Evolutionary conservation across 169 alveolate species (phyloP), one percentile per base, ranked within the genome.

Genomic region (Plasmodium gallinaceum): DNA sequence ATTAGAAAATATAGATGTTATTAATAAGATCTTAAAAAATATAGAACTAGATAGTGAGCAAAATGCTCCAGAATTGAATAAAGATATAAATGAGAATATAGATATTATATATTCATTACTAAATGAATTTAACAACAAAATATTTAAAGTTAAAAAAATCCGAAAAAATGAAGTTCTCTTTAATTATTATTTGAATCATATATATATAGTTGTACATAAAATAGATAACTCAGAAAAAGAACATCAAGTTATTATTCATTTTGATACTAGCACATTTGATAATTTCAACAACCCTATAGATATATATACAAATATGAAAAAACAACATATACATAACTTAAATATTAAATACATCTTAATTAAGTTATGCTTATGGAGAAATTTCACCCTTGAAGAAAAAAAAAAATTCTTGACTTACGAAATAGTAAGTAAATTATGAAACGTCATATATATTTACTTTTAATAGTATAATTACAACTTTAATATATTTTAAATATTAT

Each of bases 231-330:
- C 58, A 12, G 16, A 76, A 20, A 4, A 16, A 20, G 74, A 76
- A 37, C 24, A 18, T 37, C 54, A 62, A 60, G 42, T 76, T 1
- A 43, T 61, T 64, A 45, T 76, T 24, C 32, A 62, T 62, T 76
- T 76, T 76, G 75, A 76, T 12, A 64, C 69, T 2, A 69, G 22
- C 16, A 18, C 6, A 9, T 16, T n/a, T 9, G 68, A 46, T n/a
- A 18, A 62, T 18, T 64, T 43, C 14, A 20, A 45, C 48, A 48
- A 22, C 69, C 61, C 75, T 42, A 43, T 83, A 37, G 91, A 83
- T 57, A 69, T 83, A 42, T 83, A 83, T 52, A 68, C 42, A 42
- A 83, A 83, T 57, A 83, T 83, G 91, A 83, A 83, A 68, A 39
- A 57, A 22, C 58, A 69, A 14, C 80, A 83, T n/a, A 43, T 83